These are phyloP conservation scores for Pythium insidiosum DNA, from an alignment of 352 stramenopile species.

Conservation along the genomic window DNA sequence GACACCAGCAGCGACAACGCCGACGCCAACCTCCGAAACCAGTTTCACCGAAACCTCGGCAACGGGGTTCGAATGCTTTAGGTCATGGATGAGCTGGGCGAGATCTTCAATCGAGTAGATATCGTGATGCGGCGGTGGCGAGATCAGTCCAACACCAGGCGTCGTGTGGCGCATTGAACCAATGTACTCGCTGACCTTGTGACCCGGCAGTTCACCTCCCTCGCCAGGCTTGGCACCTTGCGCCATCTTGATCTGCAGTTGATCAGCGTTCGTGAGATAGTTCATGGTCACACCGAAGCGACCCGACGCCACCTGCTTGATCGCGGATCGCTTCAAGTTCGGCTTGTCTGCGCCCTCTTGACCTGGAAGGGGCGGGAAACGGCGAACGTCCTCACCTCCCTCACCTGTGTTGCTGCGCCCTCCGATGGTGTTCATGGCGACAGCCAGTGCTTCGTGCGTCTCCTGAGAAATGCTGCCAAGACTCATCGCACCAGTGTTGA, in stretches of 20 bases:
- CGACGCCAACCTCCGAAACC: slow-evolving; percentile 94
- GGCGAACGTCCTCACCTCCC: slow-evolving; percentile 90
- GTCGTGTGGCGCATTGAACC: slow-evolving; percentile 94
- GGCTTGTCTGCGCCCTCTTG: no score
- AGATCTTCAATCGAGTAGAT: slow-evolving; percentile 99
- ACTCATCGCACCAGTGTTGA: slow-evolving; percentile 95
- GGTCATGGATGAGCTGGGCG: slow-evolving; percentile 96
- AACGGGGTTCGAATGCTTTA: slow-evolving; percentile 94
- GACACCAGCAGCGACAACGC: slow-evolving; percentile 91
- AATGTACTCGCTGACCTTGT: slow-evolving; percentile 96
- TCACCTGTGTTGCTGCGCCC: slow-evolving; percentile 95
- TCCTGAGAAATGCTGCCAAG: slow-evolving; percentile 94
- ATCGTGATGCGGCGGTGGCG: slow-evolving; percentile 95
- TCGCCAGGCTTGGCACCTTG: slow-evolving; percentile 96
- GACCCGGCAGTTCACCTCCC: slow-evolving; percentile 93
- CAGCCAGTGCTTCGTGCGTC: slow-evolving; percentile 92
- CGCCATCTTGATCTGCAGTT: slow-evolving; percentile 99
- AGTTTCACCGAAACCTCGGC: slow-evolving; percentile 94
- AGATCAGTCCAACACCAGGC: slow-evolving; percentile 94
- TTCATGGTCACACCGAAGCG: slow-evolving; percentile 96
- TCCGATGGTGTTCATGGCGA: slow-evolving; percentile 94
- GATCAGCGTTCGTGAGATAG: slow-evolving; percentile 95
- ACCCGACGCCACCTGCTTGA: slow-evolving; percentile 95
- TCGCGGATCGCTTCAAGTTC: slow-evolving; percentile 81
- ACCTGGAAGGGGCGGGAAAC: slow-evolving; percentile 43